These are phyloP conservation scores for Candida nanaspora DNA, from an alignment of 805 yeast genomes.

Conservation along the genomic window DNA sequence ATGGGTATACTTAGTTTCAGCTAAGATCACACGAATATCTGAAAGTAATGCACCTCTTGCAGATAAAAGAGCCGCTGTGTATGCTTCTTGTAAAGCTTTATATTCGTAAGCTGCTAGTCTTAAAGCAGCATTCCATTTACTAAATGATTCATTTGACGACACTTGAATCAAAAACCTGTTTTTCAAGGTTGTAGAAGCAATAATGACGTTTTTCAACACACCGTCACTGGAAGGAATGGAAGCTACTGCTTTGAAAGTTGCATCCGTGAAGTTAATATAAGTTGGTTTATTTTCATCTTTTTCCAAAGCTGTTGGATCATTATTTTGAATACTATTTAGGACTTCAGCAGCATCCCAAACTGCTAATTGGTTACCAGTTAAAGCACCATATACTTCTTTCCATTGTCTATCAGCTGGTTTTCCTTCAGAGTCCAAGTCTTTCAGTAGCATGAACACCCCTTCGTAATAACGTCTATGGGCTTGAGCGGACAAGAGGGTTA, in stretches of 20 bases:
- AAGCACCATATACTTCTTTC: slow-evolving; percentile 88
- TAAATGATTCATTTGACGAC: slow-evolving; percentile 53
- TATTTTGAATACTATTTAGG: slow-evolving; percentile 42
- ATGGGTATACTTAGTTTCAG: slow-evolving; percentile 78
- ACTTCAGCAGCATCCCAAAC: slow-evolving; percentile 83
- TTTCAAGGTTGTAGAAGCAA: slow-evolving; percentile 88
- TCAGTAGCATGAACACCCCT: slow-evolving; percentile 66
- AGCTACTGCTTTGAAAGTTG: slow-evolving; percentile 69
- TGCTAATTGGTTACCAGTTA: slow-evolving; percentile 87
- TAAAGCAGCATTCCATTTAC: slow-evolving; percentile 78
- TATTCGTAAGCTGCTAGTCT: slow-evolving; percentile 77
- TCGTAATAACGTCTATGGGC: slow-evolving; percentile 54
- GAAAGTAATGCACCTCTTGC: slow-evolving; percentile 86
- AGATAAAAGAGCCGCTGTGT: slow-evolving; percentile 88
- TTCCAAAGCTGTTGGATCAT: slow-evolving; percentile 6
- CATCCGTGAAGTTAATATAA: slow-evolving; percentile 87
- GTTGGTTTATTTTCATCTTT: slow-evolving; percentile 42
- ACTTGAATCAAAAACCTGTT: slow-evolving; percentile 82
- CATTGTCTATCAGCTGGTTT: slow-evolving; percentile 77
- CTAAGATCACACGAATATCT: slow-evolving; percentile 78
- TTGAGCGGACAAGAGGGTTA: slow-evolving; percentile 68
- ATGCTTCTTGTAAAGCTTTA: slow-evolving; percentile 83
- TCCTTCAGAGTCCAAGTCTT: slow-evolving; percentile 79
- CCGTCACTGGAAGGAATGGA: slow-evolving; percentile 58
- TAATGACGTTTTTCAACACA: slow-evolving; percentile 66